These are phyloP conservation scores for Viola pubescens DNA, from an alignment of 441 rosid species.

Conservation along the genomic window DNA sequence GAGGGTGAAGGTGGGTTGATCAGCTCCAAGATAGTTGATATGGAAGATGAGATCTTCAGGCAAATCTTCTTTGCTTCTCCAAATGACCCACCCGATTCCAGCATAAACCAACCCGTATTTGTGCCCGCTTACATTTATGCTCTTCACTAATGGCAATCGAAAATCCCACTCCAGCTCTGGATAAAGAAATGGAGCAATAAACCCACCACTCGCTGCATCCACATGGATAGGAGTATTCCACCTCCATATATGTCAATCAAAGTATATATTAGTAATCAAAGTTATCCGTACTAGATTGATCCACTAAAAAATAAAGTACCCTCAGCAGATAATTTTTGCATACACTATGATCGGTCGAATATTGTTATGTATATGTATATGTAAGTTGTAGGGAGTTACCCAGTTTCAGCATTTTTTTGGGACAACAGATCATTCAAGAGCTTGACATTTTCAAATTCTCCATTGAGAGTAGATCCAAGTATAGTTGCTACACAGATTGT, in stretches of 20 bases:
- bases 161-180: background rate
- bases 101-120: background rate
- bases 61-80: background rate
- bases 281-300: no score
- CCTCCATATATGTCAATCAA: background rate
- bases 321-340: no score
- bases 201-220: background rate
- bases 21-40: no score
- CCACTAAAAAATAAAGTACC: no score
- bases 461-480: conserved; percentile 82
- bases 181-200: background rate
- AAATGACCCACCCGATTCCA: background rate
- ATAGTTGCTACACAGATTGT: conserved; percentile 87
- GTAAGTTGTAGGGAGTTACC: conserved; percentile 26
- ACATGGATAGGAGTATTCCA: background rate
- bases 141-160: background rate
- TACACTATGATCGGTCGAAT: background rate
- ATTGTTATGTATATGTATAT: background rate
- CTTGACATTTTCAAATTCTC: conserved; percentile 85
- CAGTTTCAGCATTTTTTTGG: conserved; percentile 63
- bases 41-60: background rate
- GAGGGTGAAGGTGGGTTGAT: background rate
- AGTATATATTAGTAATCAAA: no score
- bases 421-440: conserved; percentile 57
- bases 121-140: background rate